Evolutionary conservation across 495 filamentous ascomycete species (phyloP).

Genomic region (Penicillium manginii): DNA sequence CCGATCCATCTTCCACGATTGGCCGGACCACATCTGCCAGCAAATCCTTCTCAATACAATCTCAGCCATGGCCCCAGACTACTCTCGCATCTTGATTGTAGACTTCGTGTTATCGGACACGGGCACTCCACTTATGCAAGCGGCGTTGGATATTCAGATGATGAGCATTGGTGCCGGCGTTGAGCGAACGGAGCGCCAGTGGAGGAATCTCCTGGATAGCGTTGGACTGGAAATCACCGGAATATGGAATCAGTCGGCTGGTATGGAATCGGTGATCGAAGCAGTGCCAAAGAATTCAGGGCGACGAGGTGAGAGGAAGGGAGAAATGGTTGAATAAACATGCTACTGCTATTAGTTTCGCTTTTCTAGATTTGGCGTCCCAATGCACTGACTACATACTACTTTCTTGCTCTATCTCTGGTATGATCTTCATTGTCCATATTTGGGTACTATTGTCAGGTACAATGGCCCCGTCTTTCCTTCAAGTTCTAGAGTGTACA

Average conservation of each 20-base stretch:
- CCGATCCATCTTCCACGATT: slow-evolving; percentile 51
- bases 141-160: slow-evolving; percentile 50
- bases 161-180: slow-evolving; percentile 47
- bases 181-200: slow-evolving; percentile 43
- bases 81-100: slow-evolving; percentile 43
- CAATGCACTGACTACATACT: too few relatives aligned
- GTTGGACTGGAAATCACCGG: slow-evolving; percentile 39
- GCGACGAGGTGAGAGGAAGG: too few relatives aligned
- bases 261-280: slow-evolving; percentile 45
- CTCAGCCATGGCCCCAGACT: slow-evolving; percentile 38
- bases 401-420: too few relatives aligned
- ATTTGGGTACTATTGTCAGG: too few relatives aligned
- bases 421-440: too few relatives aligned
- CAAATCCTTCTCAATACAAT: slow-evolving; percentile 41
- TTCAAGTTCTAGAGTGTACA: too few relatives aligned
- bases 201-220: slow-evolving; percentile 35
- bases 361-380: too few relatives aligned
- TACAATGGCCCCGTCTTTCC: too few relatives aligned
- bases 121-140: slow-evolving; percentile 34
- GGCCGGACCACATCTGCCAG: slow-evolving; percentile 45
- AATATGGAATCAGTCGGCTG: slow-evolving; percentile 37
- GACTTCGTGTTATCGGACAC: slow-evolving; percentile 46
- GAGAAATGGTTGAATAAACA: background rate
- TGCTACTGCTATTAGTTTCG: too few relatives aligned
- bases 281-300: slow-evolving; percentile 18